These are phyloP conservation scores for Echites panduratus DNA, from an alignment of 257 asterid species.

Conservation along the genomic window DNA sequence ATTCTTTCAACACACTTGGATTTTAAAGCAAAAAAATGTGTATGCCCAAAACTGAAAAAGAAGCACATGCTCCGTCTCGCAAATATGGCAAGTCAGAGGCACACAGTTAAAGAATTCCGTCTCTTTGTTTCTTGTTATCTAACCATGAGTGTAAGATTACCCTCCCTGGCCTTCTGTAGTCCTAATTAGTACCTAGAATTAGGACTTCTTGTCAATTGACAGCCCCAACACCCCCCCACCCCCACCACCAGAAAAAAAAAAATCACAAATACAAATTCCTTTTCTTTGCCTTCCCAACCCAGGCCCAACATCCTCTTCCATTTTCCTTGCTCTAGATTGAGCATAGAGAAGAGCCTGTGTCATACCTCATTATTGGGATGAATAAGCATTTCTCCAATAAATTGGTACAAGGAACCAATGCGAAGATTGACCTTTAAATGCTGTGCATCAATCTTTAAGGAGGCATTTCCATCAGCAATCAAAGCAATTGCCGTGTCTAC, in stretches of 20 bases:
- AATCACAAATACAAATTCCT: too few relatives aligned
- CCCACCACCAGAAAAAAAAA: too few relatives aligned
- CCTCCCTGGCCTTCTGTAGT: too few relatives aligned
- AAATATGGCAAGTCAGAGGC: not conserved
- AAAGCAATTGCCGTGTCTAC: constrained; percentile 64
- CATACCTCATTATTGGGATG: constrained; percentile 58
- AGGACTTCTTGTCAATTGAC: too few relatives aligned
- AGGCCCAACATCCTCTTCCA: too few relatives aligned
- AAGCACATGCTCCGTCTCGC: not conserved
- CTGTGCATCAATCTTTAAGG: constrained; percentile 58
- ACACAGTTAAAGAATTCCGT: not conserved
- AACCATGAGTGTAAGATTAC: not conserved
- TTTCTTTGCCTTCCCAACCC: too few relatives aligned
- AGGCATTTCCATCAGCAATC: constrained; percentile 60
- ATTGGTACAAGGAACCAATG: constrained; percentile 64
- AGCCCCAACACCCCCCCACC: too few relatives aligned
- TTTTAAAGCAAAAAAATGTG: not conserved
- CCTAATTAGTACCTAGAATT: too few relatives aligned
- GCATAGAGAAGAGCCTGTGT: not conserved
- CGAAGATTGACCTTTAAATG: constrained; percentile 59
- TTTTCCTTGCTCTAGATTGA: not conserved
- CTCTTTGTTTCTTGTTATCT: not conserved
- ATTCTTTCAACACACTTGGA: not conserved
- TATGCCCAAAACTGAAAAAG: not conserved
- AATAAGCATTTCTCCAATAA: constrained; percentile 77